A percentile compares a stretch with the other conserved stretches of the same genome.
phyloP scores from a whole-genome alignment of 352 stramenopile genomes.

The Pythium plurisporium region DNA sequence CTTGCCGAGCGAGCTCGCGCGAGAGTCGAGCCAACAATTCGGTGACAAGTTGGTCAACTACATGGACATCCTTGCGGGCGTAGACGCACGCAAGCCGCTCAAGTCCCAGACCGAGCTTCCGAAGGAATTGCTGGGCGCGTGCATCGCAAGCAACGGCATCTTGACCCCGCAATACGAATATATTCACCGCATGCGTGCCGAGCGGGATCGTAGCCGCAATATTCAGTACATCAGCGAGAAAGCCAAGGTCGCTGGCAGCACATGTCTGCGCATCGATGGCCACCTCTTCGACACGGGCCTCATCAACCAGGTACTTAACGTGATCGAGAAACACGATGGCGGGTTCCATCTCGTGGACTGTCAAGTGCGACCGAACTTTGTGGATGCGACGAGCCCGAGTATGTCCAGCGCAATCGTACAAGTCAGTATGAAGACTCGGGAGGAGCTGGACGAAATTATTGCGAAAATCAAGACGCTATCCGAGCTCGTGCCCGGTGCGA shows the following conservation, averaged over 20 bases:
- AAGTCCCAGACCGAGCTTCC: slow-evolving; percentile 54
- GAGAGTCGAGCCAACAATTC: slow-evolving; percentile 95
- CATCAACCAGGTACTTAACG: slow-evolving; percentile 95
- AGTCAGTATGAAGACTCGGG: slow-evolving; percentile 68
- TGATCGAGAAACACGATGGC: slow-evolving; percentile 88
- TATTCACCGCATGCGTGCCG: slow-evolving; percentile 88
- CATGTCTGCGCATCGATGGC: slow-evolving; percentile 80
- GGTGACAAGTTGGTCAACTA: slow-evolving; percentile 90
- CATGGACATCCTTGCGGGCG: slow-evolving; percentile 51
- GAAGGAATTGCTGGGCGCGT: slow-evolving; percentile 83
- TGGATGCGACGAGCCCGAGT: slow-evolving; percentile 31
- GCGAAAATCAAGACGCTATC: slow-evolving; percentile 83
- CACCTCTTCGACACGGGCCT: slow-evolving; percentile 96
- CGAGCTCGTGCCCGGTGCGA: slow-evolving; percentile 76
- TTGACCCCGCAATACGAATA: slow-evolving; percentile 89
- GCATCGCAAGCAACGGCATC: slow-evolving; percentile 88
- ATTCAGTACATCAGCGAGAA: slow-evolving; percentile 63
- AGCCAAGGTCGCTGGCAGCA: slow-evolving; percentile 70
- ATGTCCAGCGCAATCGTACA: slow-evolving; percentile 78
- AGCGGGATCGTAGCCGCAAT: slow-evolving; percentile 69
- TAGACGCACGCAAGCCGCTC: slow-evolving; percentile 50
- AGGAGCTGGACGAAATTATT: slow-evolving; percentile 81
- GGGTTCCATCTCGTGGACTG: slow-evolving; percentile 91
- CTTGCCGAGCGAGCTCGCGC: slow-evolving; percentile 91
- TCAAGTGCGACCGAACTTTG: slow-evolving; percentile 81